Evolutionary conservation across 2,329 filamentous ascomycete genomes (phyloP).

Genomic region (Byssochlamys sp.): DNA sequence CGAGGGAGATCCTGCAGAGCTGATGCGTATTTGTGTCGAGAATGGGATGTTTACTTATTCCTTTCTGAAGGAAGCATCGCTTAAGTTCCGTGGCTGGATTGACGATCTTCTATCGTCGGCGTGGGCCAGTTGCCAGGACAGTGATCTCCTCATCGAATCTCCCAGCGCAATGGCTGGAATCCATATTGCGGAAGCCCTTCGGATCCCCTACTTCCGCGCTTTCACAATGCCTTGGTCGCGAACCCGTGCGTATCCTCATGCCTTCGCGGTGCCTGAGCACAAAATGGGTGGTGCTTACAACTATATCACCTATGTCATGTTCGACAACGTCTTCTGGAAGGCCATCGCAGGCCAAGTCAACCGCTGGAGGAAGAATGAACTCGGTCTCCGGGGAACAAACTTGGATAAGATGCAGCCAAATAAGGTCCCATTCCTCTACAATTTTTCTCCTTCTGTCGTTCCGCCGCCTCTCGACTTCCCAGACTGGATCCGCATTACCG

Average conservation of each 20-base stretch:
- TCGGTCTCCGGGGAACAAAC: conserved; percentile 69
- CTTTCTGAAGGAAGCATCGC: conserved; percentile 78
- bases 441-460: conserved; percentile 91
- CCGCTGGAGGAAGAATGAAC: conserved; percentile 72
- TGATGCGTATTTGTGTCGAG: conserved; percentile 93
- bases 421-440: conserved; percentile 96
- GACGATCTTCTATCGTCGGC: conserved; percentile 75
- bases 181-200: conserved; percentile 86
- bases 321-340: conserved; percentile 95
- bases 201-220: conserved; percentile 89
- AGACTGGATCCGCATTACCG: conserved; percentile 94
- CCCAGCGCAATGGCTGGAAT: conserved; percentile 96
- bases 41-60: conserved; percentile 93
- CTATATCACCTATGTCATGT: conserved; percentile 88
- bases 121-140: conserved; percentile 73
- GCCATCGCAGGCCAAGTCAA: conserved; percentile 86
- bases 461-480: conserved; percentile 87
- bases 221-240: conserved; percentile 99
- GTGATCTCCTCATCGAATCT: conserved; percentile 85
- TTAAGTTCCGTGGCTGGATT: conserved; percentile 87
- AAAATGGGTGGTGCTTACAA: conserved; percentile 96
- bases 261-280: conserved; percentile 82
- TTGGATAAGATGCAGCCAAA: conserved; percentile 89
- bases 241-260: conserved; percentile 89
- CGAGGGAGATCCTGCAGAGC: conserved; percentile 80